Percentiles rank a stretch among this genome's conserved stretches.
Evolutionary conservation across 495 filamentous ascomycete species (phyloP).

Genomic region (Friedmanniomyces simplex): DNA sequence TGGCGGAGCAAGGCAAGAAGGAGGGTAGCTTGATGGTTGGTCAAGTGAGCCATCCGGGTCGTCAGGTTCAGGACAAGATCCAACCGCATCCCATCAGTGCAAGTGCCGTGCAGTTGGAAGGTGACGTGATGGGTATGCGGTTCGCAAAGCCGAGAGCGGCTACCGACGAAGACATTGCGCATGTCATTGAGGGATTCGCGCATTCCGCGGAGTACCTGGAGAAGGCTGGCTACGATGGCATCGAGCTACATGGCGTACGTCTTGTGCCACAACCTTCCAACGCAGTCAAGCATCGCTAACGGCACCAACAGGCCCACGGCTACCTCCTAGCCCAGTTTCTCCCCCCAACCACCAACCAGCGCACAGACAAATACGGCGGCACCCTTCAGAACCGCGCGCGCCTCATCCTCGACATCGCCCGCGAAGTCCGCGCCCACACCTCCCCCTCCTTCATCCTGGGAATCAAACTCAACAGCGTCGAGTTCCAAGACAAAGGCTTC

Average conservation of each 20-base stretch:
- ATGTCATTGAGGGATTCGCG: slow-evolving; percentile 42
- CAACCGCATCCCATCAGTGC: slow-evolving; percentile 50
- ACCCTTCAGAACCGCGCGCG: slow-evolving; percentile 41
- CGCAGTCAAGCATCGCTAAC: background rate
- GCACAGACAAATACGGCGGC: slow-evolving; percentile 35
- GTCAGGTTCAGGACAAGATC: slow-evolving; percentile 40
- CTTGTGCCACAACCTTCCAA: background rate
- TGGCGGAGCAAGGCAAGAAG: slow-evolving; percentile 41
- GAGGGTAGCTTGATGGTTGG: slow-evolving; percentile 46
- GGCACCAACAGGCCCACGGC: slow-evolving; percentile 39
- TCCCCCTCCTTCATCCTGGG: slow-evolving; percentile 42
- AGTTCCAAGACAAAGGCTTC: slow-evolving; percentile 55
- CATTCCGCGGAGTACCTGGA: slow-evolving; percentile 47
- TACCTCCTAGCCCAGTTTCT: slow-evolving; percentile 64
- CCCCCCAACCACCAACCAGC: slow-evolving; percentile 36
- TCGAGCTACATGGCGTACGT: slow-evolving; percentile 9
- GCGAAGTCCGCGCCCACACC: slow-evolving; percentile 22
- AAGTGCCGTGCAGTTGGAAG: slow-evolving; percentile 47
- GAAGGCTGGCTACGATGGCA: slow-evolving; percentile 46
- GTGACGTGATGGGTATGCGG: slow-evolving; percentile 35
- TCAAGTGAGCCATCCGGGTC: slow-evolving; percentile 55
- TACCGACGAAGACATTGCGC: slow-evolving; percentile 40
- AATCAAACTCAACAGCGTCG: slow-evolving; percentile 60
- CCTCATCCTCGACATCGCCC: slow-evolving; percentile 25
- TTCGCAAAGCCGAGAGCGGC: slow-evolving; percentile 42